These are phyloP conservation scores for Borovskyia barvae DNA, from an alignment of 208 protist species.

Conservation along the genomic window DNA sequence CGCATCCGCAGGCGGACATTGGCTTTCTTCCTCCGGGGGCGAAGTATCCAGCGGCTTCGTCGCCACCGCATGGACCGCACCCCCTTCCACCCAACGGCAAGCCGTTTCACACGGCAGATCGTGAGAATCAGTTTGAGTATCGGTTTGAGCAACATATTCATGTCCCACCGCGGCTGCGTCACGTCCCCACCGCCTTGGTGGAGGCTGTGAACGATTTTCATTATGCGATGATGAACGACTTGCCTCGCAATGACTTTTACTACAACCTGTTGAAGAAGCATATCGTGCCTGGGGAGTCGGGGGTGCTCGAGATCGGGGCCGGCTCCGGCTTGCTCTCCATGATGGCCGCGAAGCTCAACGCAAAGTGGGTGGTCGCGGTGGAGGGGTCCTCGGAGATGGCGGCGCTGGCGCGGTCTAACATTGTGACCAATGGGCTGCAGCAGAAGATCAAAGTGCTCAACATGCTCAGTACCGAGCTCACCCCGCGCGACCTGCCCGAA, in stretches of 20 bases:
- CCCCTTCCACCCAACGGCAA: not conserved
- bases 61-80: not conserved
- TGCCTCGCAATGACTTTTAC: slow-evolving; percentile 89
- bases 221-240: slow-evolving; percentile 94
- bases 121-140: slow-evolving; percentile 53
- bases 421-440: slow-evolving; percentile 72
- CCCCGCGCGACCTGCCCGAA: slow-evolving; percentile 52
- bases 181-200: slow-evolving; percentile 61
- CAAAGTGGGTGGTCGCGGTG: slow-evolving; percentile 91
- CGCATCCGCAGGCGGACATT: slow-evolving; percentile 31
- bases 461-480: slow-evolving; percentile 88
- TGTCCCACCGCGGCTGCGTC: slow-evolving; percentile 66
- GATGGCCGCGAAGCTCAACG: slow-evolving; percentile 88
- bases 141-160: slow-evolving; percentile 71
- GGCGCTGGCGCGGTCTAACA: slow-evolving; percentile 70
- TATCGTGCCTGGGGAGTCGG: slow-evolving; percentile 73
- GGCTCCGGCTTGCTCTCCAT: slow-evolving; percentile 90
- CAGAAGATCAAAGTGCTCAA: slow-evolving; percentile 78
- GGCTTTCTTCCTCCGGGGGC: slow-evolving; percentile 51
- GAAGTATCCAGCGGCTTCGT: slow-evolving; percentile 11
- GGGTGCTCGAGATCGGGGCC: slow-evolving; percentile 91
- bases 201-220: slow-evolving; percentile 94
- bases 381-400: slow-evolving; percentile 88
- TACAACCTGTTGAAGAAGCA: slow-evolving; percentile 67
- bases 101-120: not conserved